Evolutionary conservation across 768 basidiomycete genomes (phyloP).

Genomic region (Podaxis sp.): DNA sequence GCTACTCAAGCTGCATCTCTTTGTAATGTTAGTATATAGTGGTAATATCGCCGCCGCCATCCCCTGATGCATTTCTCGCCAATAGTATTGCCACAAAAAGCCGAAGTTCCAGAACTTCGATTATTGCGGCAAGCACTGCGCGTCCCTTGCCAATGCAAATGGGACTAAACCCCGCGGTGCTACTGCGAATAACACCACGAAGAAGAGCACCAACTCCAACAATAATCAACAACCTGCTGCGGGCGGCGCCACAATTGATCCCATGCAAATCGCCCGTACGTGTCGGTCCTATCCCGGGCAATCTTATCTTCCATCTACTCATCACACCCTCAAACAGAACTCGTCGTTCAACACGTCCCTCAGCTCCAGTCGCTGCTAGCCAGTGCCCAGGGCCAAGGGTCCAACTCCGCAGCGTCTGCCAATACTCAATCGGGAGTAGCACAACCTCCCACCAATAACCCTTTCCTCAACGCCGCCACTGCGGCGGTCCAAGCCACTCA

Average conservation of each 20-base stretch:
- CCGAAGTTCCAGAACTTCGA: conserved; percentile 59
- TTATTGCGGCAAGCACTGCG: conserved; percentile 67
- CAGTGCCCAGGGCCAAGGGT: conserved; percentile 9
- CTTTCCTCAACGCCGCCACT: conserved; percentile 26
- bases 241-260: conserved; percentile 29
- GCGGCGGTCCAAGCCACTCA: background rate
- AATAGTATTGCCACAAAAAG: conserved; percentile 53
- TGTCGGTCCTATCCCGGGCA: conserved; percentile 10
- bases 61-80: background rate
- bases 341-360: conserved; percentile 46
- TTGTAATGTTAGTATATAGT: conserved; percentile 37
- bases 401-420: background rate
- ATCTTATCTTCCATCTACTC: background rate
- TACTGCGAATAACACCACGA: conserved; percentile 15
- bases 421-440: background rate
- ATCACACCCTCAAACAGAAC: conserved; percentile 27
- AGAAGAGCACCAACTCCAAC: conserved; percentile 16
- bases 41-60: background rate
- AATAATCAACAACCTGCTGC: conserved; percentile 20
- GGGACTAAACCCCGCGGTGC: conserved; percentile 19
- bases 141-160: conserved; percentile 40
- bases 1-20: conserved; percentile 42
- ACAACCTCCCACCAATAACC: conserved; percentile 24
- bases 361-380: conserved; percentile 40
- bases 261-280: conserved; percentile 40